A percentile compares a stretch with the other conserved stretches of the same genome.
Evolutionary conservation across 345 rosid species (phyloP).

Genomic region (Sisymbrium irio): DNA sequence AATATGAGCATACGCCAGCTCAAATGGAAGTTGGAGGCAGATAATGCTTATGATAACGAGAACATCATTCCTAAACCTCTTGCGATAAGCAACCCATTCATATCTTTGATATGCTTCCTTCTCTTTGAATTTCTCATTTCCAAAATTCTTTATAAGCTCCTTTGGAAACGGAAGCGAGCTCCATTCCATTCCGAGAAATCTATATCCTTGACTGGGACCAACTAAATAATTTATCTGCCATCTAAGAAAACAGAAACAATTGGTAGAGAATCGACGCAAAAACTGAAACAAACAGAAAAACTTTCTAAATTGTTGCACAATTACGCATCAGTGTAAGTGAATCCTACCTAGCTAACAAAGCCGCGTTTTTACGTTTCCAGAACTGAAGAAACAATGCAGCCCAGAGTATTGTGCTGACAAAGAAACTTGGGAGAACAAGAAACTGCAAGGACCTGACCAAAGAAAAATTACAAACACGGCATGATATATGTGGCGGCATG

Average conservation of each 20-base stretch:
- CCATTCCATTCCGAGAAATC: slow-evolving; percentile 57
- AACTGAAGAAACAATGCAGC: slow-evolving; percentile 89
- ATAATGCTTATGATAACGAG: slow-evolving; percentile 64
- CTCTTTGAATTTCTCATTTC: slow-evolving; percentile 51
- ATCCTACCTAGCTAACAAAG: slow-evolving; percentile 68
- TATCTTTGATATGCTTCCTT: slow-evolving; percentile 79
- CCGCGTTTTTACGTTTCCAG: slow-evolving; percentile 91
- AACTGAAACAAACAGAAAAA: not conserved
- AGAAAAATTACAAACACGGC: slow-evolving; percentile 11
- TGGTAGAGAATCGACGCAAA: not conserved
- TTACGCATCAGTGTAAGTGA: not conserved
- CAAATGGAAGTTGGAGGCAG: slow-evolving; percentile 97
- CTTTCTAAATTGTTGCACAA: not conserved
- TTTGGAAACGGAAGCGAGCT: slow-evolving; percentile 48
- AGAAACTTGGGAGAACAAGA: slow-evolving; percentile 71
- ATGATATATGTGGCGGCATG: not conserved
- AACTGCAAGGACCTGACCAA: slow-evolving; percentile 66
- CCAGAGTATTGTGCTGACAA: slow-evolving; percentile 68
- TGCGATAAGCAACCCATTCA: slow-evolving; percentile 78
- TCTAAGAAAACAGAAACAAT: slow-evolving; percentile 39
- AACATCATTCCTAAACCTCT: slow-evolving; percentile 76
- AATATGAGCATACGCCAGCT: slow-evolving; percentile 91
- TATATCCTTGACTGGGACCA: slow-evolving; percentile 57
- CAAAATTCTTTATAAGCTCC: slow-evolving; percentile 44
- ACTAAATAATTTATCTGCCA: slow-evolving; percentile 77